Conservation (phyloP, 306 rosid genomes). For the Astragalus glycyphyllos region DNA sequence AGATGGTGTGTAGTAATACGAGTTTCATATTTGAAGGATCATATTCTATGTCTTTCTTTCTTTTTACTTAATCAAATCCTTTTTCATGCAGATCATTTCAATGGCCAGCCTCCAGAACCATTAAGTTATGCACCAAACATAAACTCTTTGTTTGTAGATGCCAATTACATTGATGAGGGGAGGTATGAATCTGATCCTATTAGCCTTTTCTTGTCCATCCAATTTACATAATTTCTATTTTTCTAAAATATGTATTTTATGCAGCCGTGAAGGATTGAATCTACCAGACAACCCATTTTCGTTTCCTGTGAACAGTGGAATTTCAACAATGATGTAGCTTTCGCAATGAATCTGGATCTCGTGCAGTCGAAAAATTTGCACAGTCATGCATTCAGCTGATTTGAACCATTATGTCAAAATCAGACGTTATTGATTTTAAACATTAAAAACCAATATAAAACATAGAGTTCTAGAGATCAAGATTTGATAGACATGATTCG, state of each 20-base stretch:
- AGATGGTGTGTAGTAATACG: conserved; percentile 34
- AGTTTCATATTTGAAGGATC: no score
- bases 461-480: no score
- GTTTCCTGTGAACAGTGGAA: conserved; percentile 36
- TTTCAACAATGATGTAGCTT: conserved; percentile 43
- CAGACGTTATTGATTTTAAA: no score
- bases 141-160: conserved; percentile 34
- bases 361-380: no score
- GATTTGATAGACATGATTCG: no score
- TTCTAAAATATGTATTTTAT: not conserved
- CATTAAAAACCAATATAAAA: no score
- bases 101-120: conserved; percentile 49
- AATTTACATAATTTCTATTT: not conserved
- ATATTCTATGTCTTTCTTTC: not conserved
- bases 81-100: conserved; percentile 52
- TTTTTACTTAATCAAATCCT: not conserved
- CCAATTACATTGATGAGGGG: conserved; percentile 49
- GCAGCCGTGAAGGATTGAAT: conserved; percentile 61
- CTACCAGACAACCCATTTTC: conserved; percentile 87
- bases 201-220: not conserved
- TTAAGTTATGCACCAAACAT: conserved; percentile 31
- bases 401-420: no score
- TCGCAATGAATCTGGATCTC: no score
- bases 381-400: no score
- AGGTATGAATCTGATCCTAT: conserved; percentile 50